Percentiles rank a stretch among this genome's conserved stretches.
Evolutionary conservation across 2,329 filamentous ascomycete species (phyloP).

Genomic region (Magnaporthiopsis incrustans): DNA sequence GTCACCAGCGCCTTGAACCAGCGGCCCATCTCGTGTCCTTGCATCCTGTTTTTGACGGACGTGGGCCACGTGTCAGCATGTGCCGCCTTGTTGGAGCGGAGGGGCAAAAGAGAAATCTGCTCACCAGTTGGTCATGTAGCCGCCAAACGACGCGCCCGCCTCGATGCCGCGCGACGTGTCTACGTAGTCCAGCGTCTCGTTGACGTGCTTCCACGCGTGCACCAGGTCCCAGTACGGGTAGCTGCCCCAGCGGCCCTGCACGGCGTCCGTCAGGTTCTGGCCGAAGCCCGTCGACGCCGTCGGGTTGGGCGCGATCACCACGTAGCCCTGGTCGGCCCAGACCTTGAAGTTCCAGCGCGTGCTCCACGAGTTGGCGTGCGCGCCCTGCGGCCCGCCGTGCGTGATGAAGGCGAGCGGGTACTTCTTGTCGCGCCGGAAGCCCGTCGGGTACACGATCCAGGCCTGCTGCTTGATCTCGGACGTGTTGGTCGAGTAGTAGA

Average conservation of each 20-base stretch:
- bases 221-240: conserved; percentile 46
- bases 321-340: conserved; percentile 49
- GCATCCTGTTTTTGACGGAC: conserved; percentile 29
- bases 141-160: conserved; percentile 45
- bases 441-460: conserved; percentile 24
- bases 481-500: conserved; percentile 21
- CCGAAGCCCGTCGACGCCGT: conserved; percentile 47
- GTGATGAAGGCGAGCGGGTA: conserved; percentile 47
- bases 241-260: conserved; percentile 41
- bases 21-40: conserved; percentile 42
- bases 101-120: conserved; percentile 6
- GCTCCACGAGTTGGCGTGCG: conserved; percentile 43
- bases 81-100: neutral
- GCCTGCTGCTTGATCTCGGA: conserved; percentile 23
- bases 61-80: neutral
- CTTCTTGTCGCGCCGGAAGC: conserved; percentile 28
- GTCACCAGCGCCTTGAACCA: conserved; percentile 50
- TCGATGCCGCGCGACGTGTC: conserved; percentile 42
- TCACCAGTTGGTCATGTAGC: conserved; percentile 48
- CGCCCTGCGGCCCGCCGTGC: conserved; percentile 45
- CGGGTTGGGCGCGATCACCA: conserved; percentile 46
- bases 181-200: conserved; percentile 40
- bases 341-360: conserved; percentile 46
- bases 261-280: conserved; percentile 42
- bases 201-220: conserved; percentile 44